Conservation (phyloP, 257 asterid genomes). For the Sherardia arvensis region DNA sequence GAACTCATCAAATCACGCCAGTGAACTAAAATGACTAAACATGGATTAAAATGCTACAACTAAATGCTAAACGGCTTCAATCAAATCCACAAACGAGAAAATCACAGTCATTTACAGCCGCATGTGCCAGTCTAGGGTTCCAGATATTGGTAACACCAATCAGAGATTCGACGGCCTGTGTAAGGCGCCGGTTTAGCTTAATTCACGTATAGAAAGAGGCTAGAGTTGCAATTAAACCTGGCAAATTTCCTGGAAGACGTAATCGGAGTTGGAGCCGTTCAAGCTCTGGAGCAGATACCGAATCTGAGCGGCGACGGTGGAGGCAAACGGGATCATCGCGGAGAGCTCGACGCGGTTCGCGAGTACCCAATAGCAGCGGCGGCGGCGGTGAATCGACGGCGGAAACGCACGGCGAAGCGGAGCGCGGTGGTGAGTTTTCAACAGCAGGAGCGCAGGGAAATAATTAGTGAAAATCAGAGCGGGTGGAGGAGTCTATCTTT, state of each 20-base stretch:
- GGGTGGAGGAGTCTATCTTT: not conserved
- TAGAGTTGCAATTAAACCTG: slow-evolving; percentile 32
- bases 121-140: not conserved
- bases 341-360: not conserved
- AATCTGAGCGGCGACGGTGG: slow-evolving; percentile 52
- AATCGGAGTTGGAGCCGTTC: slow-evolving; percentile 69
- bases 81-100: not conserved
- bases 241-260: slow-evolving; percentile 58
- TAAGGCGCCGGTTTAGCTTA: not conserved
- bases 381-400: not conserved
- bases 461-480: not conserved
- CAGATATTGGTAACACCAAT: slow-evolving; percentile 2
- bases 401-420: not conserved
- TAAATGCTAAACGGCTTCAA: not conserved
- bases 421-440: not conserved
- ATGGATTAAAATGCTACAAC: not conserved
- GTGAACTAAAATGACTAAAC: not conserved
- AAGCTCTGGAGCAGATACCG: slow-evolving; percentile 60
- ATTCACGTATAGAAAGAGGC: not conserved
- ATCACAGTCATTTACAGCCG: not conserved
- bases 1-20: too few relatives aligned
- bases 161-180: slow-evolving; percentile 1
- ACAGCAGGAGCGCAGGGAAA: not conserved
- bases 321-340: slow-evolving; percentile 60
- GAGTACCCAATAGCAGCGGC: not conserved